Evolutionary conservation across 495 filamentous ascomycete genomes (phyloP).

Genomic region (Podospora appendiculata): DNA sequence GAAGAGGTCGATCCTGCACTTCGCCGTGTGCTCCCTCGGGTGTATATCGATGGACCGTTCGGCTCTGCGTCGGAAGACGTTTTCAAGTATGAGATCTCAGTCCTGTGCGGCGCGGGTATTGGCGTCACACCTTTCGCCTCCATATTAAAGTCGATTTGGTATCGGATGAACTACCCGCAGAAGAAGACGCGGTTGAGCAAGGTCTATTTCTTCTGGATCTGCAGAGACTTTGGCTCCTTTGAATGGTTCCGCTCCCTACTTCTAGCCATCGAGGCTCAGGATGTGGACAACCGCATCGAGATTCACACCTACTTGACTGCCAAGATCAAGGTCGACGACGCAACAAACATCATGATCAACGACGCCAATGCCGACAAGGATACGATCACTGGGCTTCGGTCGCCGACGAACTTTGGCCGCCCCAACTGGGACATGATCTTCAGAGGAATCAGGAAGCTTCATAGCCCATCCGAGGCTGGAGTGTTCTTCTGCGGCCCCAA

Average conservation of each 20-base stretch:
- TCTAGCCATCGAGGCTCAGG: constrained; percentile 74
- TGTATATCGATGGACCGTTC: constrained; percentile 74
- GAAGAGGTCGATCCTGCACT: constrained; percentile 57
- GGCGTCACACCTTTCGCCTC: constrained; percentile 71
- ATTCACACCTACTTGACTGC: constrained; percentile 69
- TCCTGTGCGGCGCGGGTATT: constrained; percentile 64
- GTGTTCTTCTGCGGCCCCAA: constrained; percentile 79
- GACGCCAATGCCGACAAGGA: constrained; percentile 72
- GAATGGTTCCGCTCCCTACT: constrained; percentile 78
- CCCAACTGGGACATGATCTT: constrained; percentile 80
- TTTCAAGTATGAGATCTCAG: constrained; percentile 67
- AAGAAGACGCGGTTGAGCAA: constrained; percentile 66
- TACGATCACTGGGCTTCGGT: constrained; percentile 65
- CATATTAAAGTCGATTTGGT: constrained; percentile 80
- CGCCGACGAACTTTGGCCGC: constrained; percentile 69
- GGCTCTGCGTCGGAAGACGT: constrained; percentile 72
- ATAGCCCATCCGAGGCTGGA: constrained; percentile 62
- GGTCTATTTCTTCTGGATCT: constrained; percentile 84
- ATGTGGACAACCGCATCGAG: constrained; percentile 72
- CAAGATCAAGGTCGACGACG: constrained; percentile 72
- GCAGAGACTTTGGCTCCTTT: constrained; percentile 69
- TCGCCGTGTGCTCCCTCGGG: constrained; percentile 60
- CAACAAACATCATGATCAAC: constrained; percentile 80
- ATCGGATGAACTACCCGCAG: constrained; percentile 74
- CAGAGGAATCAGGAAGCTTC: constrained; percentile 64